Conservation (phyloP, 2,329 filamentous ascomycete species). For the Clonostachys rhizophaga region DNA sequence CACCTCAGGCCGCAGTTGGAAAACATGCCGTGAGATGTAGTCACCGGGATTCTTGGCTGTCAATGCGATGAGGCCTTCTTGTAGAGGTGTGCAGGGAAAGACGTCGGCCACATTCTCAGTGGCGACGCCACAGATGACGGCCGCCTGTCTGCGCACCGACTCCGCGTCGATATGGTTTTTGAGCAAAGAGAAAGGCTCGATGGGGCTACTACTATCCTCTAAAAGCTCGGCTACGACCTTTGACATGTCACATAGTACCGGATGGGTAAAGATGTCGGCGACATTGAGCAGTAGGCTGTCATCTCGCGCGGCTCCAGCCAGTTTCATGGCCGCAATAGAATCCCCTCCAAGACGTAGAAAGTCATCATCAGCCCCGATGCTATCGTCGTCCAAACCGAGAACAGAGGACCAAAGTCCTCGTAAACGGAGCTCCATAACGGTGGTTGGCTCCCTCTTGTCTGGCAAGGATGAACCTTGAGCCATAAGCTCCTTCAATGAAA, state of each 20-base stretch:
- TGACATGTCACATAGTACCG: constrained; percentile 8
- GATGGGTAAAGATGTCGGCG: constrained; percentile 3
- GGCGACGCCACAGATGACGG: constrained; percentile 8
- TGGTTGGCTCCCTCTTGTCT: no score
- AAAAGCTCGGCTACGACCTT: background rate
- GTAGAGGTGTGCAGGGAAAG: constrained; percentile 49
- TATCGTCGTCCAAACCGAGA: constrained; percentile 1
- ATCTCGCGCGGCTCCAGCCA: background rate
- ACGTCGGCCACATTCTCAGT: constrained; percentile 36
- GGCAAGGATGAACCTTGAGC: no score
- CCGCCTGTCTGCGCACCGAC: constrained; percentile 10
- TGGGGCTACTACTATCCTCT: constrained; percentile 1
- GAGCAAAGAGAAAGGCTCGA: constrained; percentile 1
- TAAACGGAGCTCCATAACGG: no score
- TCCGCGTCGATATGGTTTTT: background rate
- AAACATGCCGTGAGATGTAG: constrained; percentile 45
- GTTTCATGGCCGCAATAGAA: constrained; percentile 3
- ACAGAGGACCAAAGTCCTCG: constrained; percentile 3
- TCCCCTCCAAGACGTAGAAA: constrained; percentile 41
- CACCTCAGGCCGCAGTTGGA: constrained; percentile 27
- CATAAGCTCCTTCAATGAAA: no score
- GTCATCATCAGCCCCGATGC: constrained; percentile 30
- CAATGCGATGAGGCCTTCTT: constrained; percentile 49
- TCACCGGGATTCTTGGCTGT: constrained; percentile 43
- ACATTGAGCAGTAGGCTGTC: background rate